Percentiles rank a stretch among this genome's conserved stretches.
Conservation (phyloP, 495 filamentous ascomycete species). For the Aspergillus egyptiacus region DNA sequence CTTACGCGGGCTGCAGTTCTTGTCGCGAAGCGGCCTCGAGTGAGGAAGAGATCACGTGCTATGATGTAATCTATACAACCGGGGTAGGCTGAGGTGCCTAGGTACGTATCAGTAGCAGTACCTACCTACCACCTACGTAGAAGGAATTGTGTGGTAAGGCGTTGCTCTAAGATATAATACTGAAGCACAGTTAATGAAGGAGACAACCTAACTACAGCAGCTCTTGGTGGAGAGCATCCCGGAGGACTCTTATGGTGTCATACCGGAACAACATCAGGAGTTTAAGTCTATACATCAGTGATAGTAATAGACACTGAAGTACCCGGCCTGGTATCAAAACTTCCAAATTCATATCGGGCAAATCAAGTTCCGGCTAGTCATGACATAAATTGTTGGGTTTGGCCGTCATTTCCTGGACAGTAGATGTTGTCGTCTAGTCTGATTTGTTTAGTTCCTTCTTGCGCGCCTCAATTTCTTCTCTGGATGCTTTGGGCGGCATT, state of each 20-base stretch:
- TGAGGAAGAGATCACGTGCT: slow-evolving; percentile 32
- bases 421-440: not conserved
- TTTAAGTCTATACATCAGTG: too few species aligned
- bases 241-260: too few species aligned
- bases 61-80: slow-evolving; percentile 28
- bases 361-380: not conserved
- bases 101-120: too few species aligned
- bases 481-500: slow-evolving; percentile 53
- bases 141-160: too few species aligned
- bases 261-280: too few species aligned
- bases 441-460: slow-evolving; percentile 61
- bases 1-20: slow-evolving; percentile 23
- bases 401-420: not conserved
- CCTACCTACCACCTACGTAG: too few species aligned
- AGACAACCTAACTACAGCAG: too few species aligned
- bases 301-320: too few species aligned
- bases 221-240: too few species aligned
- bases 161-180: too few species aligned
- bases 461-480: slow-evolving; percentile 60
- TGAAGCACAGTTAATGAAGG: too few species aligned
- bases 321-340: not conserved
- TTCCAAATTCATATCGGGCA: not conserved
- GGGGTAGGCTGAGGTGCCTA: too few species aligned
- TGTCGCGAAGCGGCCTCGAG: slow-evolving; percentile 15
- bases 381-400: not conserved